These are phyloP conservation scores for Starmerella vaccinii DNA, from an alignment of 805 yeast genomes.

Conservation along the genomic window DNA sequence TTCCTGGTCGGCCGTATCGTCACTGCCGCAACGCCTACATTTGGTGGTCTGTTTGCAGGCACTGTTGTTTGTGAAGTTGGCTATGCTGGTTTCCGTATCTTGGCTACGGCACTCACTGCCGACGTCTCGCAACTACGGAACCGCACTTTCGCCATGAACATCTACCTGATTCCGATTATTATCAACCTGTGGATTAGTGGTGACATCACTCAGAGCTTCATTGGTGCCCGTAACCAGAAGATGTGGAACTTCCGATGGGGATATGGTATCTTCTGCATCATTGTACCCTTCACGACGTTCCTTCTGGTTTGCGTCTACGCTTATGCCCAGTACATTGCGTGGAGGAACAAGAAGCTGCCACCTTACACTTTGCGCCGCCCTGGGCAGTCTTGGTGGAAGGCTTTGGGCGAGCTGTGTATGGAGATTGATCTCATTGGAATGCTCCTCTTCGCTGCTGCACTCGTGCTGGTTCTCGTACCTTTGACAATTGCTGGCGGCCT, in stretches of 20 bases:
- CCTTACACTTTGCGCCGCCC: constrained; percentile 4
- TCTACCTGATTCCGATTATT: constrained; percentile 61
- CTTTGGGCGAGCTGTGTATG: constrained; percentile 38
- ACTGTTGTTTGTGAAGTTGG: constrained; percentile 48
- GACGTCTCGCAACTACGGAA: constrained; percentile 60
- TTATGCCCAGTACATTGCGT: constrained; percentile 48
- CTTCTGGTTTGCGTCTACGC: constrained; percentile 46
- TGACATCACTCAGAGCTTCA: constrained; percentile 27
- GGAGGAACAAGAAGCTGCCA: constrained; percentile 32
- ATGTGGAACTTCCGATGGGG: constrained; percentile 53
- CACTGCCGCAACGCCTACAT: constrained; percentile 50
- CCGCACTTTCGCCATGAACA: constrained; percentile 55
- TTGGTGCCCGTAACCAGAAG: constrained; percentile 4
- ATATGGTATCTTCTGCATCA: constrained; percentile 70
- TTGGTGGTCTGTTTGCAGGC: constrained; percentile 54
- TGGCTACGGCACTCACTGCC: constrained; percentile 48
- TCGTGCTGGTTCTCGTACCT: constrained; percentile 61
- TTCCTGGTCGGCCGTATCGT: constrained; percentile 55
- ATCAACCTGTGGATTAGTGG: constrained; percentile 73
- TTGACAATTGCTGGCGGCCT: constrained; percentile 67
- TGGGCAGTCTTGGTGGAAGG: constrained; percentile 29
- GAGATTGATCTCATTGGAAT: constrained; percentile 59
- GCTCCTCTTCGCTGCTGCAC: constrained; percentile 42
- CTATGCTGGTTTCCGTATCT: constrained; percentile 52
- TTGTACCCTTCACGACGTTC: constrained; percentile 52